A percentile compares a stretch with the other conserved stretches of the same genome.
Evolutionary conservation across 208 protist genomes (phyloP).

Genomic region (Acanthamoeba quina): DNA sequence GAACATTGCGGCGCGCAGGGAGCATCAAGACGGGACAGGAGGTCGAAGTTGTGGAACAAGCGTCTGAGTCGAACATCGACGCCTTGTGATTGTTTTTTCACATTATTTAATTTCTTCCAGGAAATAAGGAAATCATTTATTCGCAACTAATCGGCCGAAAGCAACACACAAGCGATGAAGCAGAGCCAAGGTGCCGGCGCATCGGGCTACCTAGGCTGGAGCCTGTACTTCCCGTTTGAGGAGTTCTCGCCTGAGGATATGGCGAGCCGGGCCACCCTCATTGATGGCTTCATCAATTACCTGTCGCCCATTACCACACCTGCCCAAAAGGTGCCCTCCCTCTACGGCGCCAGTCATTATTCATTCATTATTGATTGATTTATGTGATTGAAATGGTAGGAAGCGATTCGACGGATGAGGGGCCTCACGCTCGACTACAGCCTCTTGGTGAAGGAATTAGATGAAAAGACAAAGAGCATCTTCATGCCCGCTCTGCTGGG

Average conservation of each 20-base stretch:
- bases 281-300: conserved; percentile 59
- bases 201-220: background rate
- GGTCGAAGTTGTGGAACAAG: background rate
- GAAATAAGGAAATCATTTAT: background rate
- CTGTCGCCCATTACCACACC: background rate
- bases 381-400: background rate
- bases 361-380: background rate
- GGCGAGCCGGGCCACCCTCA: background rate
- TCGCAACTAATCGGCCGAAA: no score
- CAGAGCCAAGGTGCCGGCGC: background rate
- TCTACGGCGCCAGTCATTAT: no score
- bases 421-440: conserved; percentile 41
- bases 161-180: background rate
- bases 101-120: background rate
- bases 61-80: background rate
- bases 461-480: background rate
- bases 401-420: background rate
- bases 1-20: background rate
- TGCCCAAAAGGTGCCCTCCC: conserved; percentile 33
- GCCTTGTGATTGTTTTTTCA: background rate
- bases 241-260: conserved; percentile 40
- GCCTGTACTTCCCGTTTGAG: conserved; percentile 25
- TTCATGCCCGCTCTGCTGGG: background rate
- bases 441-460: background rate
- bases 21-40: conserved; percentile 7